These are phyloP conservation scores for Kodamaea jinghongensis DNA, from an alignment of 805 yeast genomes.

Conservation along the genomic window DNA sequence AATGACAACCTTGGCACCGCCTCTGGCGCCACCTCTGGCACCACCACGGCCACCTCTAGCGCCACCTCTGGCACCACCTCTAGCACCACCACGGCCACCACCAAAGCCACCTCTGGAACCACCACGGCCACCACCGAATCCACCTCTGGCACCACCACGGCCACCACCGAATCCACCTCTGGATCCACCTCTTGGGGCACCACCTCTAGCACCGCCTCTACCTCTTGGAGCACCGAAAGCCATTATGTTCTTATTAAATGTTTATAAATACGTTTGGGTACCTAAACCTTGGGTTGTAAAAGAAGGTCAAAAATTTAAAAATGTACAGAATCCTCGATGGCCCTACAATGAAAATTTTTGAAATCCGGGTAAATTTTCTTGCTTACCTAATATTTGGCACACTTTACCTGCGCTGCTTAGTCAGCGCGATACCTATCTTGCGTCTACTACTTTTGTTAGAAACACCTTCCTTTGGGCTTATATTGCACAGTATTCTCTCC, in stretches of 20 bases:
- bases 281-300: too few species aligned
- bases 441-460: too few species aligned
- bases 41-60: constrained; percentile 65
- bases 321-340: constrained; percentile 7
- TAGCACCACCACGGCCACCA: constrained; percentile 36
- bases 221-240: constrained; percentile 74
- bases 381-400: constrained; percentile 1
- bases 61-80: constrained; percentile 43
- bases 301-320: too few species aligned
- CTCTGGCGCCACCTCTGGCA: constrained; percentile 77
- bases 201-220: constrained; percentile 45
- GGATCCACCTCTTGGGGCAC: constrained; percentile 38
- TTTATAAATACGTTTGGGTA: constrained; percentile 6
- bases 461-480: too few species aligned
- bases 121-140: constrained; percentile 30
- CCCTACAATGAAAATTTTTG: constrained; percentile 12
- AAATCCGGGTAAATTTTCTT: constrained; percentile 12
- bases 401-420: constrained; percentile 8
- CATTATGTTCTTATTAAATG: constrained; percentile 43
- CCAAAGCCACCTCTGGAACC: constrained; percentile 51
- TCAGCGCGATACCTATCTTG: constrained; percentile 4
- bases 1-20: constrained; percentile 94
- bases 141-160: constrained; percentile 44
- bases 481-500: too few species aligned
- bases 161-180: constrained; percentile 55